Evolutionary conservation across 2,329 filamentous ascomycete genomes (phyloP).

Genomic region (Albophoma yamanashiensis): DNA sequence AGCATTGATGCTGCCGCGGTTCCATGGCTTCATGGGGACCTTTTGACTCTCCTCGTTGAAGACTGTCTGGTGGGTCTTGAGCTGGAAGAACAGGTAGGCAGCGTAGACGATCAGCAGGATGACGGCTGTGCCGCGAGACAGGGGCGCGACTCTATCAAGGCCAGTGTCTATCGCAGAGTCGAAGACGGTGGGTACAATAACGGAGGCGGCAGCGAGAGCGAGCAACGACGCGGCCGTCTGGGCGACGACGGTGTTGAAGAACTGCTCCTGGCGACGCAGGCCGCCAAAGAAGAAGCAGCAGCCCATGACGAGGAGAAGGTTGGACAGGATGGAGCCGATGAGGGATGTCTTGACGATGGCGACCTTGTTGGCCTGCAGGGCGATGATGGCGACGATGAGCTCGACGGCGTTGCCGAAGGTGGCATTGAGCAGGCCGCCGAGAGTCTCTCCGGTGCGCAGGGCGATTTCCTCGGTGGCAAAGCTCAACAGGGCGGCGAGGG

Average conservation of each 20-base stretch:
- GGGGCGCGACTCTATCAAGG: constrained; percentile 40
- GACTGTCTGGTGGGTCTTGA: constrained; percentile 71
- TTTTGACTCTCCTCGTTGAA: constrained; percentile 77
- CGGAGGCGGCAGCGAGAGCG: constrained; percentile 64
- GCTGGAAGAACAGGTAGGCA: constrained; percentile 81
- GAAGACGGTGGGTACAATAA: constrained; percentile 89
- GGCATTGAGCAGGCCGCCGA: constrained; percentile 83
- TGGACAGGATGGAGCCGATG: constrained; percentile 85
- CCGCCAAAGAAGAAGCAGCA: constrained; percentile 91
- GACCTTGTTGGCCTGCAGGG: constrained; percentile 61
- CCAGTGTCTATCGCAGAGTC: constrained; percentile 37
- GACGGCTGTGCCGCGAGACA: constrained; percentile 65
- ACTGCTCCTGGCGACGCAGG: constrained; percentile 67
- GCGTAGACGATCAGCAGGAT: constrained; percentile 78
- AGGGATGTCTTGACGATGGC: constrained; percentile 87
- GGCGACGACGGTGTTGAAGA: constrained; percentile 86
- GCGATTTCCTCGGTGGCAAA: constrained; percentile 89
- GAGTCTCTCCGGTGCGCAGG: constrained; percentile 67
- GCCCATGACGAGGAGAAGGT: constrained; percentile 77
- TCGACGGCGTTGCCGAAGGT: constrained; percentile 91
- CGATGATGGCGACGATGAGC: constrained; percentile 80
- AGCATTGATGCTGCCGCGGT: constrained; percentile 14
- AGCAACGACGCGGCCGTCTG: constrained; percentile 79
- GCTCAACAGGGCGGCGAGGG: constrained; percentile 74
- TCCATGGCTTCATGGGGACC: constrained; percentile 48